phyloP scores from a whole-genome alignment of 2,329 filamentous ascomycete genomes.

The Aspergillus piperis region DNA sequence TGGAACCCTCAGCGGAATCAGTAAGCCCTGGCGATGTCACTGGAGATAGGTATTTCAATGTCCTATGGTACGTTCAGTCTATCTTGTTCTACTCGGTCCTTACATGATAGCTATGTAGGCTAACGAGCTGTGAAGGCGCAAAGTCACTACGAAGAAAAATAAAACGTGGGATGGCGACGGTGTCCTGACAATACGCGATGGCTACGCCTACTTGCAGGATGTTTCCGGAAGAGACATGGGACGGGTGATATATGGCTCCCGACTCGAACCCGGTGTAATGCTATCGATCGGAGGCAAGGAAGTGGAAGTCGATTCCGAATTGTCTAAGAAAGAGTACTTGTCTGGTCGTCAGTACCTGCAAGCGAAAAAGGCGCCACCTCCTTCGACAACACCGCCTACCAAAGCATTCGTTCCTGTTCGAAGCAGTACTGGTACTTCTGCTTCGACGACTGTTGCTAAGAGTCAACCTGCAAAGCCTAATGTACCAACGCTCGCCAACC shows the following conservation, averaged over 20 bases:
- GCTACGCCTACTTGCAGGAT: slow-evolving; percentile 63
- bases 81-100: background rate
- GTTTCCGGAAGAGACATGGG: slow-evolving; percentile 65
- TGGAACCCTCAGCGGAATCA: slow-evolving; percentile 11
- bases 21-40: slow-evolving; percentile 10
- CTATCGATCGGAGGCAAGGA: slow-evolving; percentile 68
- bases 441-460: slow-evolving; percentile 16
- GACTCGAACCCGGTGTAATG: slow-evolving; percentile 60
- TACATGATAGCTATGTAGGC: background rate
- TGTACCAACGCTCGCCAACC: slow-evolving; percentile 24
- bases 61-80: slow-evolving; percentile 43
- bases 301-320: slow-evolving; percentile 64
- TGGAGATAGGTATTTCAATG: slow-evolving; percentile 48
- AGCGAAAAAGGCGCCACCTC: slow-evolving; percentile 26
- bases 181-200: slow-evolving; percentile 59
- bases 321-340: slow-evolving; percentile 62
- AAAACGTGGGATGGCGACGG: slow-evolving; percentile 78
- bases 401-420: slow-evolving; percentile 25
- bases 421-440: slow-evolving; percentile 11
- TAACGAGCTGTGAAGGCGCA: slow-evolving; percentile 54
- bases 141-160: slow-evolving; percentile 70
- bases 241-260: slow-evolving; percentile 55
- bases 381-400: slow-evolving; percentile 17
- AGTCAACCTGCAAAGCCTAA: slow-evolving; percentile 16
- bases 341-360: slow-evolving; percentile 32